These are phyloP conservation scores for Rosa rugosa DNA, from an alignment of 306 rosid species.

Conservation along the genomic window DNA sequence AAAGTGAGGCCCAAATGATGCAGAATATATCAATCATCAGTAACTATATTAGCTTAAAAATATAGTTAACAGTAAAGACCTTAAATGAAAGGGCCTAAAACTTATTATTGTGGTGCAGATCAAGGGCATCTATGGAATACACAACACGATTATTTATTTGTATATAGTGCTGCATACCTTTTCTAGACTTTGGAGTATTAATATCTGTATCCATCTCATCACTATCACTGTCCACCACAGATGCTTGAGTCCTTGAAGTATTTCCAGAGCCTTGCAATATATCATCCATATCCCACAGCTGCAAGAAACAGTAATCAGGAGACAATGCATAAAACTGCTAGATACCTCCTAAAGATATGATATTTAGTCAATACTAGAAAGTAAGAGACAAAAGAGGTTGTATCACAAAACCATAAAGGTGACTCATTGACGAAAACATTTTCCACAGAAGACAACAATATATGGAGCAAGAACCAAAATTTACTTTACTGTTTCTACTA, in stretches of 20 bases:
- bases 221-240: slow-evolving; percentile 32
- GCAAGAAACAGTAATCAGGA: slow-evolving; percentile 15
- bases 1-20: not conserved
- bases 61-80: not conserved
- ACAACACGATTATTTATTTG: not conserved
- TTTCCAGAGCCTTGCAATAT: slow-evolving; percentile 47
- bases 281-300: slow-evolving; percentile 81
- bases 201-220: slow-evolving; percentile 66
- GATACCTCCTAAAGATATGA: not conserved
- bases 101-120: not conserved
- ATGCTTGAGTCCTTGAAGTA: slow-evolving; percentile 33
- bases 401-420: not conserved
- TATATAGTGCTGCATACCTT: slow-evolving; percentile 36
- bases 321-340: not conserved
- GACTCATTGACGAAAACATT: not conserved
- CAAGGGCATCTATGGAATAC: not conserved
- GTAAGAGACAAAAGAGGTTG: not conserved
- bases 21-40: not conserved
- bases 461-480: not conserved
- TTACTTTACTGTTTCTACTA: not conserved
- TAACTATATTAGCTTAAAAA: not conserved
- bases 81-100: not conserved
- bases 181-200: slow-evolving; percentile 31
- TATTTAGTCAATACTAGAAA: not conserved
- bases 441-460: not conserved